Evolutionary conservation across 2,329 filamentous ascomycete species (phyloP).

Genomic region (Colletotrichum tamarilloi): DNA sequence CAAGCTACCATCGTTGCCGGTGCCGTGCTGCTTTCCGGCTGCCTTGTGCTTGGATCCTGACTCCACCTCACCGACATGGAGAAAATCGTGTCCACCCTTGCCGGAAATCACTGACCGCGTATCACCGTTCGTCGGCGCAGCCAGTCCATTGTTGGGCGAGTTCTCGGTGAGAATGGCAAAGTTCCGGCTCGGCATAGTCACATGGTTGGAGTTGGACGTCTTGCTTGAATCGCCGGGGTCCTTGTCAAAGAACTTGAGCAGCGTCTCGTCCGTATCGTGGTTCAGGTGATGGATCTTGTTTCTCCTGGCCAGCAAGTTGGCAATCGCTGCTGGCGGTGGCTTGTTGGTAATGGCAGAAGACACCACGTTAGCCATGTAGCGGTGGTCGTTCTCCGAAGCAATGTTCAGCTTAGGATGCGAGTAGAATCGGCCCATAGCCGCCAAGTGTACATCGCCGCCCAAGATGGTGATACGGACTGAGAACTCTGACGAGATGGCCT

Average conservation of each 20-base stretch:
- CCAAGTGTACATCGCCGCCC: constrained; percentile 93
- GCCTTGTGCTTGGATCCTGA: constrained; percentile 85
- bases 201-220: constrained; percentile 79
- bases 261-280: constrained; percentile 85
- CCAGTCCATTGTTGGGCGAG: constrained; percentile 64
- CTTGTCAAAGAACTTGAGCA: constrained; percentile 91
- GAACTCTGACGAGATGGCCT: constrained; percentile 85
- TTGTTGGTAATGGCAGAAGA: constrained; percentile 97
- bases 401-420: constrained; percentile 85
- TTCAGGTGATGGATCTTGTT: constrained; percentile 84
- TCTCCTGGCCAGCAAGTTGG: constrained; percentile 88
- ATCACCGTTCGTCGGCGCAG: constrained; percentile 37
- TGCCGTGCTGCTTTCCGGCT: constrained; percentile 67
- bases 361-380: constrained; percentile 95
- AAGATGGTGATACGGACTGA: constrained; percentile 92
- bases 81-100: constrained; percentile 75
- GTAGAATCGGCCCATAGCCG: constrained; percentile 93
- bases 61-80: constrained; percentile 81
- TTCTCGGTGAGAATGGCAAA: constrained; percentile 94
- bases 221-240: constrained; percentile 85
- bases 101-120: constrained; percentile 46
- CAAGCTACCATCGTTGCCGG: constrained; percentile 69
- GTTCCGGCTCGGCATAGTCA: constrained; percentile 93
- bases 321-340: constrained; percentile 86
- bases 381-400: constrained; percentile 82